phyloP scores from a whole-genome alignment of 106 monocot genomes.

The Gastrodia elata region DNA sequence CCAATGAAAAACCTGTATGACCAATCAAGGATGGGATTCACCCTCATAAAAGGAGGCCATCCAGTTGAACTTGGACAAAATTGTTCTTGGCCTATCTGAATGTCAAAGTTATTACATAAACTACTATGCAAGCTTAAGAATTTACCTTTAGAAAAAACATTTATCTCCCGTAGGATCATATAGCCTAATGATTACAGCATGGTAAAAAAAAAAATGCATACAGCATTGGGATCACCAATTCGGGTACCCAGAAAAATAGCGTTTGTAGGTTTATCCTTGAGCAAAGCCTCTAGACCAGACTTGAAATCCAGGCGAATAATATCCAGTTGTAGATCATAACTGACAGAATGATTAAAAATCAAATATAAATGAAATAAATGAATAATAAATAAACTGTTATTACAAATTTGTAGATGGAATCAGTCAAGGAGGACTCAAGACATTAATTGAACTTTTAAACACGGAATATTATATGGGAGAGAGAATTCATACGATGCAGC shows the following conservation, averaged over 20 bases:
- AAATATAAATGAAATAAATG: background rate
- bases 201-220: constrained; percentile 18
- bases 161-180: background rate
- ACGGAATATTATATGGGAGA: background rate
- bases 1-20: constrained; percentile 78
- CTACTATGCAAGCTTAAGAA: background rate
- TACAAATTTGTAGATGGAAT: background rate
- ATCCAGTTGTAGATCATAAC: constrained; percentile 87
- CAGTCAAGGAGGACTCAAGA: background rate
- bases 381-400: background rate
- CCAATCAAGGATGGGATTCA: constrained; percentile 99
- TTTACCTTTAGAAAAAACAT: background rate
- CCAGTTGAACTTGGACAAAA: constrained; percentile 94
- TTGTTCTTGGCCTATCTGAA: constrained; percentile 96
- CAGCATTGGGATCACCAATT: constrained; percentile 99
- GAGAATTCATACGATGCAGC: constrained; percentile 44
- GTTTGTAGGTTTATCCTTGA: constrained; percentile 71
- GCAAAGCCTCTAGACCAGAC: constrained; percentile 71
- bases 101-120: constrained; percentile 6
- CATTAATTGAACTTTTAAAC: background rate
- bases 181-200: background rate
- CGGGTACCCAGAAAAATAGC: constrained; percentile 99
- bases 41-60: constrained; percentile 99
- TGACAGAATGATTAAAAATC: constrained; percentile 19
- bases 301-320: constrained; percentile 83